These are phyloP conservation scores for Huntiella bhutanensis DNA, from an alignment of 2,329 filamentous ascomycete genomes.

Conservation along the genomic window DNA sequence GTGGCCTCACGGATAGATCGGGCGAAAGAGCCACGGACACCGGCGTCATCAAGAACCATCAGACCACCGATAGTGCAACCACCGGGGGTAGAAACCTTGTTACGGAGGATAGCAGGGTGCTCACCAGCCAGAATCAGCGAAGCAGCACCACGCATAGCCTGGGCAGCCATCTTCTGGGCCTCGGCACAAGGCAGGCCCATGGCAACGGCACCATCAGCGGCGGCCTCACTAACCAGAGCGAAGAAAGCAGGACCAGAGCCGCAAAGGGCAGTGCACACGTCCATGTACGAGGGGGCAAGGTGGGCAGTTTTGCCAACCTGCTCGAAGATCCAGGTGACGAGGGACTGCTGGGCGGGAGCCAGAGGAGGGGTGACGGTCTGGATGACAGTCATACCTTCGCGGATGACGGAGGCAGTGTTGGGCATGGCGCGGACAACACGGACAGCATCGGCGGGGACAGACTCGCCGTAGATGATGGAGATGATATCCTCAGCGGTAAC, in stretches of 20 bases:
- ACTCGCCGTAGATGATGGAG: slow-evolving; percentile 37
- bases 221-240: slow-evolving; percentile 53
- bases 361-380: slow-evolving; percentile 41
- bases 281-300: slow-evolving; percentile 49
- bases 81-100: slow-evolving; percentile 60
- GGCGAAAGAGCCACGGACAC: slow-evolving; percentile 46
- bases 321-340: slow-evolving; percentile 61
- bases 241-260: slow-evolving; percentile 62
- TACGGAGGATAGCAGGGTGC: slow-evolving; percentile 54
- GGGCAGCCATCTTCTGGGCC: slow-evolving; percentile 58
- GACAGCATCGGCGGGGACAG: slow-evolving; percentile 28
- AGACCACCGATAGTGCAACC: slow-evolving; percentile 63
- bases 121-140: slow-evolving; percentile 50
- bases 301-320: slow-evolving; percentile 52
- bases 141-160: slow-evolving; percentile 58
- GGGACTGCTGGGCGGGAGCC: slow-evolving; percentile 28
- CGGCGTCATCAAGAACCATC: slow-evolving; percentile 53
- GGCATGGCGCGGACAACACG: slow-evolving; percentile 64
- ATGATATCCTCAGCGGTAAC: slow-evolving; percentile 52
- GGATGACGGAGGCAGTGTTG: slow-evolving; percentile 61
- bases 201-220: slow-evolving; percentile 59
- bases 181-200: slow-evolving; percentile 59
- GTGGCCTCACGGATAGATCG: slow-evolving; percentile 54
- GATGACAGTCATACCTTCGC: slow-evolving; percentile 71
- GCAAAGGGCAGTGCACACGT: slow-evolving; percentile 54